These are phyloP conservation scores for Penicillium turbatum DNA, from an alignment of 495 filamentous ascomycete species.

Conservation along the genomic window DNA sequence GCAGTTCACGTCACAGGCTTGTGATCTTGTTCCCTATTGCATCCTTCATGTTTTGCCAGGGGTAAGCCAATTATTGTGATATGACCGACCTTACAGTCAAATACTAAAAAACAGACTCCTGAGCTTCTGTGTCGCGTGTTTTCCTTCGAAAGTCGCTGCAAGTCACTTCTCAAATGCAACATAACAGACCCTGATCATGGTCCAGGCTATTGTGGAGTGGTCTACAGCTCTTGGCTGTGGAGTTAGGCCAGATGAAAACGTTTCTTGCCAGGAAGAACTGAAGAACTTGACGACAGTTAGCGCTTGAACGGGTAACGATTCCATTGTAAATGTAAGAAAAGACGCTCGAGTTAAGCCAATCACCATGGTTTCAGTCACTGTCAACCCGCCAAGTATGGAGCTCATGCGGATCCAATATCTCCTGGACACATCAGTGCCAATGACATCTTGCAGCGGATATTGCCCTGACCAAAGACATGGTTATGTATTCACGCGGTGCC, in stretches of 20 bases:
- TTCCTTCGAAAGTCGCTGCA: not conserved
- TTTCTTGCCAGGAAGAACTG: not conserved
- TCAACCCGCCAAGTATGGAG: constrained; percentile 2
- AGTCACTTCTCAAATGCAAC: not conserved
- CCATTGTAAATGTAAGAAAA: constrained; percentile 1
- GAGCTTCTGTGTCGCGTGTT: not conserved
- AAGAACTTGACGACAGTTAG: not conserved
- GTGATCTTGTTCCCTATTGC: not conserved
- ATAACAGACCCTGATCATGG: not conserved
- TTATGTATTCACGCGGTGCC: not conserved
- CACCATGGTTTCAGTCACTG: constrained; percentile 7
- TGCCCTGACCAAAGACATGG: not conserved
- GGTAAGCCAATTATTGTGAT: not conserved
- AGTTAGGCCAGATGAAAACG: not conserved
- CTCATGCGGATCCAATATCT: constrained; percentile 9
- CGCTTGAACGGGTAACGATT: not conserved
- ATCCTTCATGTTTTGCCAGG: not conserved
- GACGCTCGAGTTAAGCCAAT: constrained; percentile 11
- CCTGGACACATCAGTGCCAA: constrained; percentile 12
- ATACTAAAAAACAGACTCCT: not conserved
- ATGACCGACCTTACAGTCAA: not conserved
- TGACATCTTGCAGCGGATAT: not conserved
- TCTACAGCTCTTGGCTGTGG: constrained; percentile 5
- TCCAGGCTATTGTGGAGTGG: constrained; percentile 8
- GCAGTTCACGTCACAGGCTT: not conserved